Evolutionary conservation across 148 eudicot species (phyloP).

Genomic region (Camellia lanceoleosa): DNA sequence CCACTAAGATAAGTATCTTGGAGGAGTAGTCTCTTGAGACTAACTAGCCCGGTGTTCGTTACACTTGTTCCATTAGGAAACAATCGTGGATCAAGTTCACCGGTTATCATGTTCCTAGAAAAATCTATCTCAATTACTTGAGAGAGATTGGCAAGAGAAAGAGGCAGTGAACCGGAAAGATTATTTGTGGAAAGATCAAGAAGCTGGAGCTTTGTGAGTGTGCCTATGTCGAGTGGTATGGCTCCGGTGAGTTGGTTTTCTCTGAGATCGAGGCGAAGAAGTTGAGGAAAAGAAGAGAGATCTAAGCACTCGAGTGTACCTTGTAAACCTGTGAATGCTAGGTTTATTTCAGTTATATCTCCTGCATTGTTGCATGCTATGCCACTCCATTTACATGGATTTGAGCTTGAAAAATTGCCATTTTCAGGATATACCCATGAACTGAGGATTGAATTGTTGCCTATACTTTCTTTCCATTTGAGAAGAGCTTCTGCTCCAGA

Average conservation of each 20-base stretch:
- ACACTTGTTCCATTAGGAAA: background rate
- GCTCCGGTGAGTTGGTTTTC: background rate
- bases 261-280: conserved; percentile 7
- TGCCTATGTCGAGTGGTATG: background rate
- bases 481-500: background rate
- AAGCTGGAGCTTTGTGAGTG: background rate
- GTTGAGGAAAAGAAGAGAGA: background rate
- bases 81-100: background rate
- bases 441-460: conserved; percentile 6
- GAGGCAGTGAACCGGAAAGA: background rate
- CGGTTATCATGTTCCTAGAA: background rate
- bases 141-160: background rate
- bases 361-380: conserved; percentile 3
- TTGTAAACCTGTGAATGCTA: background rate
- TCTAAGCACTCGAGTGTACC: background rate
- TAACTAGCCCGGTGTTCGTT: background rate
- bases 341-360: background rate
- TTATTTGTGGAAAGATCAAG: conserved; percentile 10
- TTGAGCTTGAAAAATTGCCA: background rate
- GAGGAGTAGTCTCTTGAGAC: background rate
- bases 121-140: background rate
- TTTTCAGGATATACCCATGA: background rate
- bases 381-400: conserved; percentile 5
- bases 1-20: background rate
- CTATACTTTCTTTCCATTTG: conserved; percentile 9